phyloP scores from a whole-genome alignment of 805 yeast species.

The Huiozyma sinensis region DNA sequence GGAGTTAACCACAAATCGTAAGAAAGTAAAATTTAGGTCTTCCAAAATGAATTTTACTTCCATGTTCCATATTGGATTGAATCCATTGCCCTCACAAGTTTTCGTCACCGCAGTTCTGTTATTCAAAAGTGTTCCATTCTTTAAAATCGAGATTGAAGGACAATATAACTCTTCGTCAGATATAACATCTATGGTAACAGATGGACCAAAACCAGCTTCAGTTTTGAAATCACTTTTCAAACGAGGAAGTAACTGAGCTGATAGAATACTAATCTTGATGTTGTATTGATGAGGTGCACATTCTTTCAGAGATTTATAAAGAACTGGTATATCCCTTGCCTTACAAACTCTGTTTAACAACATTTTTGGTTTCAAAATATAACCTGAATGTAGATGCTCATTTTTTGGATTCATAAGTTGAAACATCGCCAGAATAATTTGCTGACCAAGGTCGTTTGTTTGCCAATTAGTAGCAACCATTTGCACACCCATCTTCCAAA shows the following conservation, averaged over 20 bases:
- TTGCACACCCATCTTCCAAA: constrained; percentile 82
- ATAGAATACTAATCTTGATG: constrained; percentile 41
- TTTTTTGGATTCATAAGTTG: constrained; percentile 36
- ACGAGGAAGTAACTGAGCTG: constrained; percentile 80
- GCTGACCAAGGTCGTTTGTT: constrained; percentile 80
- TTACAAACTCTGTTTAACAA: constrained; percentile 27
- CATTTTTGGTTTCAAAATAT: constrained; percentile 59
- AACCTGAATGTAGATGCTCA: constrained; percentile 42
- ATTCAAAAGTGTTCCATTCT: constrained; percentile 15
- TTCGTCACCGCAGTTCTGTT: constrained; percentile 16
- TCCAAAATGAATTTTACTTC: constrained; percentile 33
- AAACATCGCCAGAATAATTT: constrained; percentile 76
- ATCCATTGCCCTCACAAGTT: constrained; percentile 57
- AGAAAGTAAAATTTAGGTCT: constrained; percentile 39
- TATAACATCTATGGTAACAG: constrained; percentile 16
- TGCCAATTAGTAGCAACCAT: constrained; percentile 98
- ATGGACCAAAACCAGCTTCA: constrained; percentile 15
- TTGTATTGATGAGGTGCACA: constrained; percentile 6
- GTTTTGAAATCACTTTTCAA: constrained; percentile 32
- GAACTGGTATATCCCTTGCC: constrained; percentile 17
- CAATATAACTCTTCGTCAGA: constrained; percentile 7
- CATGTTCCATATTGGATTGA: constrained; percentile 77
- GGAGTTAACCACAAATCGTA: constrained; percentile 42
- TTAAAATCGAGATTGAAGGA: constrained; percentile 11
- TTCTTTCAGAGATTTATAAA: constrained; percentile 11